A percentile compares a stretch with the other conserved stretches of the same genome.
Evolutionary conservation across 306 rosid species (phyloP).

Genomic region (Rosa chinensis): DNA sequence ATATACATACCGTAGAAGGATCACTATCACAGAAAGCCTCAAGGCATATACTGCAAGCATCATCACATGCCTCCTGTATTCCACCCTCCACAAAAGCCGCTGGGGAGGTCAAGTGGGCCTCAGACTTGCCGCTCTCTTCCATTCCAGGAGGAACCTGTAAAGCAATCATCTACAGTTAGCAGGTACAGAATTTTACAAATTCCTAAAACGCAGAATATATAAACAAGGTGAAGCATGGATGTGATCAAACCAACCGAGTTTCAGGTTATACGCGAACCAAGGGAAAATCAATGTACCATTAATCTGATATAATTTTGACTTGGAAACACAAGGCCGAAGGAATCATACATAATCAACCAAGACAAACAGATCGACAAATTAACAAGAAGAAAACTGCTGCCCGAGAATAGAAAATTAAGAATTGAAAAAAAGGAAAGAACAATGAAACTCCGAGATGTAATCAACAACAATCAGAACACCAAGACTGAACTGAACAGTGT

Average conservation of each 20-base stretch:
- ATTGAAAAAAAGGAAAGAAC: neutral
- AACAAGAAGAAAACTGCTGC: neutral
- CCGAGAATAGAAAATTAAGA: neutral
- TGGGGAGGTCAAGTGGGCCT: constrained; percentile 84
- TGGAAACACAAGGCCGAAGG: neutral
- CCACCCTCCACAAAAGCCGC: constrained; percentile 99
- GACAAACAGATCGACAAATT: constrained; percentile 6
- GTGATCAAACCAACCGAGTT: too few species aligned
- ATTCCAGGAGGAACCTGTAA: constrained; percentile 51
- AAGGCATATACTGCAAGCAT: constrained; percentile 95
- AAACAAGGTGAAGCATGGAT: neutral
- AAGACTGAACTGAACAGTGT: neutral
- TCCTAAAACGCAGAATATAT: neutral
- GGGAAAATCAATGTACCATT: neutral
- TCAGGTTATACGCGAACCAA: neutral
- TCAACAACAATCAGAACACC: neutral
- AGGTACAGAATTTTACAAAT: neutral
- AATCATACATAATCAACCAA: neutral
- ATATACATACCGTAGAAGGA: constrained; percentile 71
- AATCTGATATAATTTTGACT: neutral
- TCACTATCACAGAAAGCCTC: constrained; percentile 81
- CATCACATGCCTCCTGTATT: constrained; percentile 93
- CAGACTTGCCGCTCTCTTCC: constrained; percentile 57
- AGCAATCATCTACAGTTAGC: neutral
- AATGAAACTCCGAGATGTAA: neutral